A percentile compares a stretch with the other conserved stretches of the same genome.
Conservation (phyloP, 2,329 filamentous ascomycete species). For the Colletotrichum orchidophilum region DNA sequence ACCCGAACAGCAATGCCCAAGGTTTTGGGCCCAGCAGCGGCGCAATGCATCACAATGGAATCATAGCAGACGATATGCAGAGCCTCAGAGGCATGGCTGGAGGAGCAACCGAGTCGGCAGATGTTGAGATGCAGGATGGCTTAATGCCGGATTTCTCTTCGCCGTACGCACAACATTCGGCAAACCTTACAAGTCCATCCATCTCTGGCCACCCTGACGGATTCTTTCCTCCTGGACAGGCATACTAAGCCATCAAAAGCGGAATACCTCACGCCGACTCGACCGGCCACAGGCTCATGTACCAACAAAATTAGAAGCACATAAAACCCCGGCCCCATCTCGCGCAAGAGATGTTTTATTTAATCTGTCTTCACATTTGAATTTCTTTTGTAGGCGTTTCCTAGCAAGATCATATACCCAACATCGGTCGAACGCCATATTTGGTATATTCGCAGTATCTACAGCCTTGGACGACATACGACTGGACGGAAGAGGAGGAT, state of each 20-base stretch:
- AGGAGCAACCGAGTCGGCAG: constrained; percentile 40
- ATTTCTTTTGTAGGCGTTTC: constrained; percentile 16
- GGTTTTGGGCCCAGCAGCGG: constrained; percentile 9
- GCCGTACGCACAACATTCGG: constrained; percentile 26
- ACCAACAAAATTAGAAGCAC: constrained; percentile 5
- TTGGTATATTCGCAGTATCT: not conserved
- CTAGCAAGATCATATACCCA: constrained; percentile 30
- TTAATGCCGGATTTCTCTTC: constrained; percentile 40
- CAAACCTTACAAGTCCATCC: constrained; percentile 22
- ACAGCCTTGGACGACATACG: constrained; percentile 3
- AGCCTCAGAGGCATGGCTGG: constrained; percentile 46
- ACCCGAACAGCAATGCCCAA: constrained; percentile 23
- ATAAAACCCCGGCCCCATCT: constrained; percentile 9
- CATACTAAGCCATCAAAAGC: constrained; percentile 1
- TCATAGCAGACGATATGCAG: constrained; percentile 49
- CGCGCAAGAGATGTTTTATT: constrained; percentile 20
- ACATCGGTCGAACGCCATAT: constrained; percentile 18
- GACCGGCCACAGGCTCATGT: not conserved
- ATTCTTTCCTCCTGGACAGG: constrained; percentile 27
- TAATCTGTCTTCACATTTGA: not conserved
- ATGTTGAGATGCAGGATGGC: constrained; percentile 48
- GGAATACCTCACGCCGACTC: not conserved
- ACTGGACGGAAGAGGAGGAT: constrained; percentile 7
- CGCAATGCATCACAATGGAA: constrained; percentile 38
- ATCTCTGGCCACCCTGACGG: constrained; percentile 13